These are phyloP conservation scores for Myxozyma kluyveri DNA, from an alignment of 805 yeast genomes.

Conservation along the genomic window DNA sequence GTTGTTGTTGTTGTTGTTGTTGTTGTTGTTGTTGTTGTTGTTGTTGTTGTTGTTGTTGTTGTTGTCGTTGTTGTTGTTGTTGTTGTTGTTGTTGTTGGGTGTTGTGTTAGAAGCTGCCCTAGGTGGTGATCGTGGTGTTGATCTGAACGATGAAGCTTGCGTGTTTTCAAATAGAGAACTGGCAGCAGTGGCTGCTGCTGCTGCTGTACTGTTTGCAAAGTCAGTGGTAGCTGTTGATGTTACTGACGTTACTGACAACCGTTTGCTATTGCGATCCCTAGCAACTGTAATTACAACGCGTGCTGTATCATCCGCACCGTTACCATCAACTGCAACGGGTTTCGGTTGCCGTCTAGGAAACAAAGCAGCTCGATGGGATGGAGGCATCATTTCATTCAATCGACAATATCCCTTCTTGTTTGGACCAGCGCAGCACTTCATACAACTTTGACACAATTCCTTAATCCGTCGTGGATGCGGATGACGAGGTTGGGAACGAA, in stretches of 20 bases:
- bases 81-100: no score
- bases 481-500: not conserved
- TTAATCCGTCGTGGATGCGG: constrained; percentile 3
- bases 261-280: not conserved
- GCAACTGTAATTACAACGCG: not conserved
- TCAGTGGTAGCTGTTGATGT: not conserved
- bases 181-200: not conserved
- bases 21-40: no score
- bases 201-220: not conserved
- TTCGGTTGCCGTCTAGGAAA: not conserved
- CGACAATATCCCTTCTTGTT: constrained; percentile 15
- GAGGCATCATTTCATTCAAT: constrained; percentile 1
- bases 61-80: no score
- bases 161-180: no score
- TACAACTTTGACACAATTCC: constrained; percentile 19
- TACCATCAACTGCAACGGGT: no score
- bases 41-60: no score
- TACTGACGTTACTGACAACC: not conserved
- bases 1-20: no score
- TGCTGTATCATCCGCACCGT: constrained; percentile 36
- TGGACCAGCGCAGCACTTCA: constrained; percentile 22
- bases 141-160: no score
- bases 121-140: no score
- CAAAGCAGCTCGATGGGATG: not conserved
- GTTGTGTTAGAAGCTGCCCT: no score